A percentile compares a stretch with the other conserved stretches of the same genome.
Conservation (phyloP, 2,329 filamentous ascomycete species). For the Anthostomella pinea region DNA sequence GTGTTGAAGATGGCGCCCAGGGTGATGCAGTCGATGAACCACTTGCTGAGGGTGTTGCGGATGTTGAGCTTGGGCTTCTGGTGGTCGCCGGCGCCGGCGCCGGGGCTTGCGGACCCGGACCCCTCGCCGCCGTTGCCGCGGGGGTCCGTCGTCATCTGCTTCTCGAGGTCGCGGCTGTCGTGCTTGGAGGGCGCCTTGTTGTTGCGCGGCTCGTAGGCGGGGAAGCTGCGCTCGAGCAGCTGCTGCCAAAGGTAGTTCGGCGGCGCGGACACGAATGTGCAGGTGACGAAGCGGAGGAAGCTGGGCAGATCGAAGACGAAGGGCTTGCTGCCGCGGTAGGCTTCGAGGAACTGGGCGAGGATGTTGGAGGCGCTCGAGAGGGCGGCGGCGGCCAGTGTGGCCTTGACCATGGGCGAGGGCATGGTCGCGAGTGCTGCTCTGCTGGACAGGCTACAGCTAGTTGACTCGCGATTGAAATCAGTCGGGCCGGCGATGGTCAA, state of each 20-base stretch:
- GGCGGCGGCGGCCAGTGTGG: constrained; percentile 50
- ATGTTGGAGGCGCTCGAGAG: constrained; percentile 54
- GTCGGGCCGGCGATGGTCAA: no score
- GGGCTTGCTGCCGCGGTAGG: constrained; percentile 41
- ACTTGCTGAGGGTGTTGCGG: constrained; percentile 44
- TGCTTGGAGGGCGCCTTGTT: constrained; percentile 4
- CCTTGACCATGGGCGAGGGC: constrained; percentile 49
- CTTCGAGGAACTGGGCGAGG: constrained; percentile 51
- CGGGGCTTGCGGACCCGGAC: constrained; percentile 19
- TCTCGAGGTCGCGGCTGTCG: constrained; percentile 26
- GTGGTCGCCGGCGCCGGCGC: constrained; percentile 10
- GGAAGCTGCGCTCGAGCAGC: constrained; percentile 51
- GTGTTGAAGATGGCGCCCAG: constrained; percentile 46
- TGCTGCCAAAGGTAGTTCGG: constrained; percentile 59
- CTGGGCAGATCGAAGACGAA: constrained; percentile 46
- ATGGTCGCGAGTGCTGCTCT: no score
- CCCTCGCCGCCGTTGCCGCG: constrained; percentile 27
- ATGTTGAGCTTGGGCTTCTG: constrained; percentile 36
- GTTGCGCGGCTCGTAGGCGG: constrained; percentile 37
- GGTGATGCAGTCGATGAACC: constrained; percentile 50
- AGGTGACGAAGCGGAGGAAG: constrained; percentile 52
- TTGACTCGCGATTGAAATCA: not conserved
- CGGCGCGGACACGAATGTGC: constrained; percentile 52
- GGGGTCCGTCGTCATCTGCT: constrained; percentile 24
- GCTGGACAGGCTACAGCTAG: not conserved